A percentile compares a stretch with the other conserved stretches of the same genome.
Conservation (phyloP, 345 rosid genomes). For the Hirschfeldia incana region DNA sequence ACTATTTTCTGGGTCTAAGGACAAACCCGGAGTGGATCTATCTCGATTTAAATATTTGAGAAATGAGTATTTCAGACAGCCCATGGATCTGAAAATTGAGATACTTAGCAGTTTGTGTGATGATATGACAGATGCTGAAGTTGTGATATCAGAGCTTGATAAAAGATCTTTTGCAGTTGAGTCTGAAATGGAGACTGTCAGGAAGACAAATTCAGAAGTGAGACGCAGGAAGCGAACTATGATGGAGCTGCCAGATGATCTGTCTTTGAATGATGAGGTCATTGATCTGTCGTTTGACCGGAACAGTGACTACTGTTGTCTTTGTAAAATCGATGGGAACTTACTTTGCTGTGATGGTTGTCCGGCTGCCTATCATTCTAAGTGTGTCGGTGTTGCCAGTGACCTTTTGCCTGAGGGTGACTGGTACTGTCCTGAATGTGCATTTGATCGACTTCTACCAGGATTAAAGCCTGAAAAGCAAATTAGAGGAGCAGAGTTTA, state of each 20-base stretch:
- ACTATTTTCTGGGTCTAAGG: conserved; percentile 58
- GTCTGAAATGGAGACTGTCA: conserved; percentile 60
- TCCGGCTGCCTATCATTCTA: conserved; percentile 99
- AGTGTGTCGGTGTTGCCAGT: conserved; percentile 81
- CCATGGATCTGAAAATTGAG: conserved; percentile 65
- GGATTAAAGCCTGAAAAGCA: conserved; percentile 55
- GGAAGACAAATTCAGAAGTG: conserved; percentile 48
- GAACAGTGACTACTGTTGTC: conserved; percentile 92
- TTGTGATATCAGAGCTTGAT: conserved; percentile 68
- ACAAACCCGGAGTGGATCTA: conserved; percentile 59
- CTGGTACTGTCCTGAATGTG: conserved; percentile 98
- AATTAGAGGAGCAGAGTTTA: conserved; percentile 81
- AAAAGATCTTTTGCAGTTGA: conserved; percentile 72
- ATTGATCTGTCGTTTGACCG: conserved; percentile 58
- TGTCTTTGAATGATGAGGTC: conserved; percentile 56
- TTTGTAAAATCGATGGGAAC: conserved; percentile 96
- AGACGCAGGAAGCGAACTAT: conserved; percentile 55
- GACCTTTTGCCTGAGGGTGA: conserved; percentile 91
- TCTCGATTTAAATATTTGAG: conserved; percentile 53
- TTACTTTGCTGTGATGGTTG: conserved; percentile 98
- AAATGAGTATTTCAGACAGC: conserved; percentile 72
- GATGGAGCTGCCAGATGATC: conserved; percentile 51
- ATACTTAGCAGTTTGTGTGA: conserved; percentile 74
- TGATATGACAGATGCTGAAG: conserved; percentile 75
- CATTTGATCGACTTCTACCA: conserved; percentile 54